phyloP scores from a whole-genome alignment of 768 basidiomycete genomes.

The Calocera cornea region DNA sequence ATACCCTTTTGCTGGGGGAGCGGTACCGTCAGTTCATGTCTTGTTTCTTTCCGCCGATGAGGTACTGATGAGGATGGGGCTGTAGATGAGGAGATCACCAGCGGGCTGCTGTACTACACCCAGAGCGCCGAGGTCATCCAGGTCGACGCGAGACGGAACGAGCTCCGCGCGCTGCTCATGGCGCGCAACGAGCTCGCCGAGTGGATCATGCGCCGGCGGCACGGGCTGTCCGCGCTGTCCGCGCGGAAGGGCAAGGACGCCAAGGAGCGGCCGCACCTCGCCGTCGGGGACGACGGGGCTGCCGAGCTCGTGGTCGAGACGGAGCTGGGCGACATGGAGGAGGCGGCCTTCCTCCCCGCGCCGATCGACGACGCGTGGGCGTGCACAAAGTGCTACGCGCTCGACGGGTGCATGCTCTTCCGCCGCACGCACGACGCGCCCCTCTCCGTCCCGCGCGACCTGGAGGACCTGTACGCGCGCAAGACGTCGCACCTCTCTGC shows the following conservation, averaged over 20 bases:
- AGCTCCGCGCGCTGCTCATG: conserved; percentile 68
- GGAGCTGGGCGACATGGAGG: conserved; percentile 13
- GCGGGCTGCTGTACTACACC: conserved; percentile 87
- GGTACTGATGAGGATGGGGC: neutral
- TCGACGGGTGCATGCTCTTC: conserved; percentile 89
- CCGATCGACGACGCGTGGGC: conserved; percentile 69
- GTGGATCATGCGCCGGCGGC: conserved; percentile 42
- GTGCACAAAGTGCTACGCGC: conserved; percentile 68
- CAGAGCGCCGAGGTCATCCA: conserved; percentile 77
- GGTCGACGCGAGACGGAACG: conserved; percentile 67
- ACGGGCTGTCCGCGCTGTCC: neutral
- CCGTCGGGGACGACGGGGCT: conserved; percentile 21
- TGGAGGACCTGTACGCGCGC: conserved; percentile 49
- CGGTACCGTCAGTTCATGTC: conserved; percentile 40
- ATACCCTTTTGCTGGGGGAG: conserved; percentile 79
- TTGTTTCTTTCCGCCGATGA: neutral
- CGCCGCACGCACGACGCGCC: conserved; percentile 40
- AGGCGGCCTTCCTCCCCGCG: conserved; percentile 56
- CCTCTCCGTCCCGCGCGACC: conserved; percentile 29
- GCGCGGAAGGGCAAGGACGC: neutral
- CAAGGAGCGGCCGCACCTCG: conserved; percentile 8
- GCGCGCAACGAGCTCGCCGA: conserved; percentile 74
- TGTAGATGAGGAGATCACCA: conserved; percentile 52
- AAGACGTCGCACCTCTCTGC: conserved; percentile 71
- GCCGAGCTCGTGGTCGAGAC: too few relatives aligned